A percentile compares a stretch with the other conserved stretches of the same genome.
Conservation (phyloP, 495 filamentous ascomycete genomes). For the Neurospora sp. region DNA sequence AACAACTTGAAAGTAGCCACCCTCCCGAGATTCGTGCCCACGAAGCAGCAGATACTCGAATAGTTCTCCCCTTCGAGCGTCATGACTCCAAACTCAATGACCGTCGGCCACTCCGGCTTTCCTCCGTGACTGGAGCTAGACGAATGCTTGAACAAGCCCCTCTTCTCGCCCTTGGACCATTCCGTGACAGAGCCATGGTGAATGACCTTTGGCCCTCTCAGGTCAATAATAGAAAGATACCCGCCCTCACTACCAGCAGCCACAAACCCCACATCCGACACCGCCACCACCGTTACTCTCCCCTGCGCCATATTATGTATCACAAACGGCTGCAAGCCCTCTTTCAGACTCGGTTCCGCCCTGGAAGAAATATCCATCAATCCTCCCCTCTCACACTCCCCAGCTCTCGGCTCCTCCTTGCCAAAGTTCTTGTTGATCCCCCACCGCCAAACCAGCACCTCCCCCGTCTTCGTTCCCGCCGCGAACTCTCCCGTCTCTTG, state of each 20-base stretch:
- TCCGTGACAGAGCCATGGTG: slow-evolving; percentile 57
- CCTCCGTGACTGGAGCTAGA: slow-evolving; percentile 31
- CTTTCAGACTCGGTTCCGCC: slow-evolving; percentile 67
- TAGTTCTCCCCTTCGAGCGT: slow-evolving; percentile 87
- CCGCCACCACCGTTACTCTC: slow-evolving; percentile 61
- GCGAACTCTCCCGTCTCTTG: slow-evolving; percentile 74
- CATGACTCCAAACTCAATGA: slow-evolving; percentile 86
- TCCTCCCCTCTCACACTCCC: slow-evolving; percentile 46
- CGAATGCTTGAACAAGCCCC: slow-evolving; percentile 48
- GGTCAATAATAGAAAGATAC: slow-evolving; percentile 67
- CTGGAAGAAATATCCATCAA: slow-evolving; percentile 65
- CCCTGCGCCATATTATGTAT: slow-evolving; percentile 76
- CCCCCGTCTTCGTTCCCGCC: slow-evolving; percentile 68
- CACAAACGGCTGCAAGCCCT: slow-evolving; percentile 71
- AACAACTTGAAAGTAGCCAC: slow-evolving; percentile 84
- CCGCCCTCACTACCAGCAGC: slow-evolving; percentile 77
- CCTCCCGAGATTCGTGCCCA: slow-evolving; percentile 76
- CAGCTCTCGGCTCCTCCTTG: slow-evolving; percentile 38
- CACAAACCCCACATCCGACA: slow-evolving; percentile 87
- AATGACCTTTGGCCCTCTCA: slow-evolving; percentile 83
- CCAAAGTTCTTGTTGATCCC: slow-evolving; percentile 58
- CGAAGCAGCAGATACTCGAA: slow-evolving; percentile 85
- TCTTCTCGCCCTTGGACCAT: slow-evolving; percentile 59
- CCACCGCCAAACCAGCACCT: slow-evolving; percentile 84
- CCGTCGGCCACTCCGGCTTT: slow-evolving; percentile 61